Evolutionary conservation across 768 basidiomycete genomes (phyloP).

Genomic region (Pleurotus giganteus): DNA sequence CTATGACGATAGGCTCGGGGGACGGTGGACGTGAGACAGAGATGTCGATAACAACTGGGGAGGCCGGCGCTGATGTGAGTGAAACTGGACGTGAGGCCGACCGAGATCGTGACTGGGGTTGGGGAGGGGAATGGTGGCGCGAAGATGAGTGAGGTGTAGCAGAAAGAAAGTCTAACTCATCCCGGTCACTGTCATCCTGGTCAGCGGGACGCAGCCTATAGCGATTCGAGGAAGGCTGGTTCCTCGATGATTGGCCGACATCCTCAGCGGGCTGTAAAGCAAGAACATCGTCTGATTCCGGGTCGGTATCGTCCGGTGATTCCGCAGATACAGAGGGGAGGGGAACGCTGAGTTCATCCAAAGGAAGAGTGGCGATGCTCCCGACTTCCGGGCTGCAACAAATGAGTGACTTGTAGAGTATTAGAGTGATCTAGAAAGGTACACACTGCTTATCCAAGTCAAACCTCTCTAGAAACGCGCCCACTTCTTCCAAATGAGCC

Average conservation of each 20-base stretch:
- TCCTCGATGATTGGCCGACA: not conserved
- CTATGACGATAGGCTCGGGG: not conserved
- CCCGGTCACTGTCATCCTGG: not conserved
- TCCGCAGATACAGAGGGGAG: not conserved
- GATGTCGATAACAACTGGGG: constrained; percentile 11
- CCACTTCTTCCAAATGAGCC: constrained; percentile 37
- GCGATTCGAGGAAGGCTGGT: not conserved
- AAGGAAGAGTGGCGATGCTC: constrained; percentile 34
- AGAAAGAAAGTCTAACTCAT: constrained; percentile 9
- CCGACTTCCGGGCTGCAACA: constrained; percentile 38
- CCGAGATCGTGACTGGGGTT: constrained; percentile 12
- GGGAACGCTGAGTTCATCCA: constrained; percentile 22
- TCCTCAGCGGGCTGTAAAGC: constrained; percentile 1
- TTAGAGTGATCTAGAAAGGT: constrained; percentile 7
- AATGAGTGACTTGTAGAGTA: constrained; percentile 12
- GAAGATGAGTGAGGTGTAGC: constrained; percentile 13
- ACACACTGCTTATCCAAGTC: constrained; percentile 53
- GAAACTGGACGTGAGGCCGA: constrained; percentile 9
- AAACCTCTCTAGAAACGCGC: constrained; percentile 53
- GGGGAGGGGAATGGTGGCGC: constrained; percentile 14
- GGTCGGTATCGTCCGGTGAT: constrained; percentile 6
- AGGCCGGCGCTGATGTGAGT: constrained; percentile 11
- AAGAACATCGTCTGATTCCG: constrained; percentile 17
- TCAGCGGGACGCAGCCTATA: constrained; percentile 4
- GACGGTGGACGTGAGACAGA: constrained; percentile 6